phyloP scores from a whole-genome alignment of 768 basidiomycete genomes.

The Naganishia antarctica region DNA sequence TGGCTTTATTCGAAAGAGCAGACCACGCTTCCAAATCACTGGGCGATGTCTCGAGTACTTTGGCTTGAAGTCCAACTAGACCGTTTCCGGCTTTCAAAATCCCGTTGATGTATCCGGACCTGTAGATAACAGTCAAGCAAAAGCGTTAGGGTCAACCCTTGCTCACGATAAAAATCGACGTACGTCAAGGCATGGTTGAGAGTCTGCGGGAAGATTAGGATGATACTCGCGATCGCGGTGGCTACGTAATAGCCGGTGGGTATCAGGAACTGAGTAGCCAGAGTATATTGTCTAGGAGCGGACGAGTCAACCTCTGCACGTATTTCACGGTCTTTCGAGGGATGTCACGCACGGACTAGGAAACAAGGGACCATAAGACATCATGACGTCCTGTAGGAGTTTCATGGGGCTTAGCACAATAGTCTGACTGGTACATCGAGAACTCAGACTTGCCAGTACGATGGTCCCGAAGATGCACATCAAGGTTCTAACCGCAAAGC shows the following conservation, averaged over 20 bases:
- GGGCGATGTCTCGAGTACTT: conserved; percentile 36
- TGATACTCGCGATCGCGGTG: conserved; percentile 53
- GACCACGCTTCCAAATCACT: conserved; percentile 34
- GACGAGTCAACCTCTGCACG: neutral
- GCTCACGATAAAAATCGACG: conserved; percentile 6
- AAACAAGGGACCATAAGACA: conserved; percentile 55
- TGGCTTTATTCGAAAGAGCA: conserved; percentile 32
- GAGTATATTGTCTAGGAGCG: conserved; percentile 13
- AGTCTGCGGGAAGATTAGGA: conserved; percentile 58
- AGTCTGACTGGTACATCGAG: neutral
- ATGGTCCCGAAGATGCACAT: conserved; percentile 55
- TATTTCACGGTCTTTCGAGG: neutral
- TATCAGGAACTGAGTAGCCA: conserved; percentile 47
- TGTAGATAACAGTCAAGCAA: conserved; percentile 6
- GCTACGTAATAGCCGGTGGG: conserved; percentile 55
- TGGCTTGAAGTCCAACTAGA: conserved; percentile 38
- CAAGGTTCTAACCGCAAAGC: conserved; percentile 40
- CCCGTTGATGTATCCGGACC: conserved; percentile 36
- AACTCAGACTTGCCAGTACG: conserved; percentile 47
- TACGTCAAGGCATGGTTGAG: conserved; percentile 53
- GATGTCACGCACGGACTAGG: conserved; percentile 48
- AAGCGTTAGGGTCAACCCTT: neutral
- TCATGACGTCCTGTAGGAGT: conserved; percentile 36
- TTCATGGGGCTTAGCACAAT: neutral
- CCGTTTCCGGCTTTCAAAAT: conserved; percentile 39